phyloP scores from a whole-genome alignment of 1,284 basidiomycete genomes.

The Melampsora americana region DNA sequence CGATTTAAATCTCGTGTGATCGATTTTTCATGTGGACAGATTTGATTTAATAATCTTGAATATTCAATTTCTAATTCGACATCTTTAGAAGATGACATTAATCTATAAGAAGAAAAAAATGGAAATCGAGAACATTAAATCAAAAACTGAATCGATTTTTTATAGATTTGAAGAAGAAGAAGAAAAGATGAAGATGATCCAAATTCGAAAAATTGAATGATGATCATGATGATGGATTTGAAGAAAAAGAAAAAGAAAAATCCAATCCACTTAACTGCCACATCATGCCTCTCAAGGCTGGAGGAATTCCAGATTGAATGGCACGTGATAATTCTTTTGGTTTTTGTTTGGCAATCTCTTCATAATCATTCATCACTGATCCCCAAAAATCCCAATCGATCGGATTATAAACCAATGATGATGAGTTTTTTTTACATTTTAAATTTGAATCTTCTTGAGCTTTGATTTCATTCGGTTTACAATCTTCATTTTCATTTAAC shows the following conservation, averaged over 20 bases:
- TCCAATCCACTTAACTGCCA: constrained; percentile 80
- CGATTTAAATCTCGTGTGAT: constrained; percentile 86
- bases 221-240: too few relatives aligned
- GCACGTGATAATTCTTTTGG: constrained; percentile 78
- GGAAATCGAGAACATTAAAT: too few relatives aligned
- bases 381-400: constrained; percentile 86
- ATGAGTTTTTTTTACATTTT: too few relatives aligned
- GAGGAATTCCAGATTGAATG: constrained; percentile 87
- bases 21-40: constrained; percentile 84
- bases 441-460: background rate
- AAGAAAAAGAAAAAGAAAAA: constrained; percentile 42
- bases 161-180: too few relatives aligned
- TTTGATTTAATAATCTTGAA: constrained; percentile 74
- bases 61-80: constrained; percentile 80
- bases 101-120: constrained; percentile 43
- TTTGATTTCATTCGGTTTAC: background rate
- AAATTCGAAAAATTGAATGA: too few relatives aligned
- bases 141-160: too few relatives aligned
- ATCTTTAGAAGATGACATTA: constrained; percentile 82
- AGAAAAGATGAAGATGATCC: too few relatives aligned
- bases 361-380: constrained; percentile 87
- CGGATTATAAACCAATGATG: too few relatives aligned
- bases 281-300: constrained; percentile 82
- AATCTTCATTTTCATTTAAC: background rate
- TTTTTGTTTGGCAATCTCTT: constrained; percentile 70